These are phyloP conservation scores for Cordyceps cicadae DNA, from an alignment of 2,329 filamentous ascomycete species.

Conservation along the genomic window DNA sequence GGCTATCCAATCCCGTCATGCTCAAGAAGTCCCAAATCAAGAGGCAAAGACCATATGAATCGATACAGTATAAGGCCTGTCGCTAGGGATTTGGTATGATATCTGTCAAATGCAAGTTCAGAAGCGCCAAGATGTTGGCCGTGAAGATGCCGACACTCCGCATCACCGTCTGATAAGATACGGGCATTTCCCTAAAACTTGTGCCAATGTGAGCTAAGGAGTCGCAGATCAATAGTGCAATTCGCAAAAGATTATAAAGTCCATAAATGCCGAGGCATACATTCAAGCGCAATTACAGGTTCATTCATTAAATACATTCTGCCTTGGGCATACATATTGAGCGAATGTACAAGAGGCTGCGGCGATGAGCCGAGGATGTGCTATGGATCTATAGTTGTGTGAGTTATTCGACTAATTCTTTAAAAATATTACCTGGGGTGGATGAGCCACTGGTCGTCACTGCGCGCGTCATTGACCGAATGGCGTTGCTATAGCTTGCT, in stretches of 20 bases:
- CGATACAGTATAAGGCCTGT: not conserved
- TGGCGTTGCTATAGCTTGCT: conserved; percentile 13
- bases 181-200: not conserved
- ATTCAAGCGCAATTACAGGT: no score
- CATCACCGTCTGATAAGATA: not conserved
- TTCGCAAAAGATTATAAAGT: no score
- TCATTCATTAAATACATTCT: no score
- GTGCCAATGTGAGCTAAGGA: no score
- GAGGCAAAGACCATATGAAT: not conserved
- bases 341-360: no score
- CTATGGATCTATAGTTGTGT: no score
- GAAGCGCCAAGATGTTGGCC: not conserved
- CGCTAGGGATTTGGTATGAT: not conserved
- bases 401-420: no score
- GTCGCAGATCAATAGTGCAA: no score
- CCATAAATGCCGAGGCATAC: no score
- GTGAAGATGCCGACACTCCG: not conserved
- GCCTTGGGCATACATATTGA: no score
- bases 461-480: not conserved
- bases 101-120: not conserved
- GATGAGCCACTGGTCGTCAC: not conserved
- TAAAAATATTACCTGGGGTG: not conserved
- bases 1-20: not conserved
- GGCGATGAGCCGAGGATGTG: no score
- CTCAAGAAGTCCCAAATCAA: not conserved